Evolutionary conservation across 2,329 filamentous ascomycete genomes (phyloP).

Genomic region (Talaromyces sp.): DNA sequence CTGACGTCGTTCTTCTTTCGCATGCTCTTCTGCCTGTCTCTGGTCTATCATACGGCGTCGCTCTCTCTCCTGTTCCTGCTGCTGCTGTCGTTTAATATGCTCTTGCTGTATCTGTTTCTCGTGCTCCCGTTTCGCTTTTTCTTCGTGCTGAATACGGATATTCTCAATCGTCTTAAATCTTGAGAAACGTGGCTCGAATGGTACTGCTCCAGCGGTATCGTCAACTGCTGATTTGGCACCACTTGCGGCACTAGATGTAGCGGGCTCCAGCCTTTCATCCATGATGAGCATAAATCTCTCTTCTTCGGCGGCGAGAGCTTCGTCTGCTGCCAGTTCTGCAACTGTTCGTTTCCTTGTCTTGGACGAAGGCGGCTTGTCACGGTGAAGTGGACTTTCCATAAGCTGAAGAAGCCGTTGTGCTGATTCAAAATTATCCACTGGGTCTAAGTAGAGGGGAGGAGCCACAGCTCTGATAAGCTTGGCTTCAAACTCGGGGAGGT

Average conservation of each 20-base stretch:
- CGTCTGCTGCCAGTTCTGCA: constrained; percentile 90
- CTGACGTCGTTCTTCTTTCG: constrained; percentile 36
- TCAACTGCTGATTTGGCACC: constrained; percentile 63
- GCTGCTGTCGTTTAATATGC: constrained; percentile 42
- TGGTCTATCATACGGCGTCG: constrained; percentile 42
- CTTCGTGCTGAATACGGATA: constrained; percentile 72
- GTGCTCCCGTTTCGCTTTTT: constrained; percentile 54
- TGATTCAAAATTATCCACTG: constrained; percentile 64
- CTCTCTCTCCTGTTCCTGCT: constrained; percentile 46
- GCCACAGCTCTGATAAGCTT: constrained; percentile 70
- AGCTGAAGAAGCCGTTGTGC: constrained; percentile 67
- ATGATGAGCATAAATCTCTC: constrained; percentile 90
- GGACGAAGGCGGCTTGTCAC: constrained; percentile 70
- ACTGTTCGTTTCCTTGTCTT: constrained; percentile 91
- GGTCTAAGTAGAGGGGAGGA: constrained; percentile 71
- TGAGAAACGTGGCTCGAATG: constrained; percentile 82
- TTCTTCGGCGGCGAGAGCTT: constrained; percentile 81
- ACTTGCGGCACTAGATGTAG: constrained; percentile 53
- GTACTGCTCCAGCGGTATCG: constrained; percentile 63
- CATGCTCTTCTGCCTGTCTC: constrained; percentile 41
- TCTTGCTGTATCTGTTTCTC: constrained; percentile 48
- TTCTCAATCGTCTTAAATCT: constrained; percentile 87
- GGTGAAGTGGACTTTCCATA: constrained; percentile 72
- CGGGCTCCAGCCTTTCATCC: constrained; percentile 73
- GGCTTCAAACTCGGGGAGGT: constrained; percentile 71